Percentiles rank a stretch among this genome's conserved stretches.
phyloP scores from a whole-genome alignment of 345 rosid species.

The Gossypium sturtianum region DNA sequence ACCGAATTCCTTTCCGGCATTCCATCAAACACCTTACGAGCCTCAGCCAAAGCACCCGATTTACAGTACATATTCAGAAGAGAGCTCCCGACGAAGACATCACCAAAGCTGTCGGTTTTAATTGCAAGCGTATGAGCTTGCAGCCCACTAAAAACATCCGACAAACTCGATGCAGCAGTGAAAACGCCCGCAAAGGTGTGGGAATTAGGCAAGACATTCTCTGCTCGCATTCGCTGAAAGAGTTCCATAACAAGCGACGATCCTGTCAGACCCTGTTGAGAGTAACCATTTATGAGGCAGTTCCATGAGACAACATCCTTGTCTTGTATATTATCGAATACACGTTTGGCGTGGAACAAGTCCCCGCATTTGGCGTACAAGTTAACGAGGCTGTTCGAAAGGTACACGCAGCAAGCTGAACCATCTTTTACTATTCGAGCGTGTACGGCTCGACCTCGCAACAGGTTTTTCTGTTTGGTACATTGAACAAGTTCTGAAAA shows the following conservation, averaged over 20 bases:
- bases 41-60: constrained; percentile 43
- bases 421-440: constrained; percentile 43
- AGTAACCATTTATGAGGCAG: constrained; percentile 70
- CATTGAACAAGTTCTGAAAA: constrained; percentile 36
- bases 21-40: constrained; percentile 50
- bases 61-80: constrained; percentile 64
- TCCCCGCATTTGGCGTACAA: constrained; percentile 62
- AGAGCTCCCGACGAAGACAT: constrained; percentile 78
- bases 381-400: constrained; percentile 62
- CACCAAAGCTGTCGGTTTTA: constrained; percentile 48
- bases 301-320: constrained; percentile 80
- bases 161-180: constrained; percentile 46
- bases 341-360: constrained; percentile 41
- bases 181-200: constrained; percentile 75
- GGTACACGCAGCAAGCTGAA: constrained; percentile 34
- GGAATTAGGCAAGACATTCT: constrained; percentile 58
- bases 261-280: constrained; percentile 45
- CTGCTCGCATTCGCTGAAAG: constrained; percentile 58
- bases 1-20: constrained; percentile 60
- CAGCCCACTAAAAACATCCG: constrained; percentile 31
- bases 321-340: constrained; percentile 43
- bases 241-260: constrained; percentile 43
- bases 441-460: constrained; percentile 54
- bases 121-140: constrained; percentile 66
- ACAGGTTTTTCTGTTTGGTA: constrained; percentile 43